Evolutionary conservation across 148 eudicot species (phyloP).

Genomic region (Amaranthus hypochondriacus): DNA sequence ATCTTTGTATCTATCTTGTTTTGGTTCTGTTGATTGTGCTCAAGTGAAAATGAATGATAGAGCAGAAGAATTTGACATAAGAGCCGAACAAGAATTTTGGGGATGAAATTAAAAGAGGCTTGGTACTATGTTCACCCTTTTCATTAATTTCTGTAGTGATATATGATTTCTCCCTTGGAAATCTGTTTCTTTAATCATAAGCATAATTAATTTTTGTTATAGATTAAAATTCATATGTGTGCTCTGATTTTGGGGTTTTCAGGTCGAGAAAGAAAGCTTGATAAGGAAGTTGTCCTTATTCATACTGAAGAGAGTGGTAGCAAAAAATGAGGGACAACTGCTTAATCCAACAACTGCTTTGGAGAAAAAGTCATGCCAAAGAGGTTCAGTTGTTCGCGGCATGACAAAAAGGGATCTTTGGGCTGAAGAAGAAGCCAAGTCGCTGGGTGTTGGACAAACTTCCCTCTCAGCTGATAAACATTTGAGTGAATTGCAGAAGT

Average conservation of each 20-base stretch:
- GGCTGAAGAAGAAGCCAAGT: constrained; percentile 91
- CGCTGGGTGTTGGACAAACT: constrained; percentile 66
- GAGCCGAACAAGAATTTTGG: constrained; percentile 74
- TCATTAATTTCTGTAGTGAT: background rate
- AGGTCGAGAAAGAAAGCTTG: constrained; percentile 75
- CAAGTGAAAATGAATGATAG: constrained; percentile 34
- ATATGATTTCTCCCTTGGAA: background rate
- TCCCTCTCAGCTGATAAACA: constrained; percentile 33
- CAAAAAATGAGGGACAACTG: constrained; percentile 38
- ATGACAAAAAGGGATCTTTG: constrained; percentile 69
- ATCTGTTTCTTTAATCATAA: constrained; percentile 6
- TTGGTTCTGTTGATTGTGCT: constrained; percentile 36
- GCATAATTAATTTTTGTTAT: background rate
- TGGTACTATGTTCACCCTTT: constrained; percentile 49
- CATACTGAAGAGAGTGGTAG: constrained; percentile 54
- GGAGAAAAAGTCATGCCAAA: constrained; percentile 37
- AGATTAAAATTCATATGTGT: background rate
- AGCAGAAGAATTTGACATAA: constrained; percentile 59
- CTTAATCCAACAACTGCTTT: constrained; percentile 30
- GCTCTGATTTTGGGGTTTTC: constrained; percentile 17
- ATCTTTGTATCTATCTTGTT: constrained; percentile 71
- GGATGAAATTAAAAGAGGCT: constrained; percentile 83
- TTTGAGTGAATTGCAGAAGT: constrained; percentile 48
- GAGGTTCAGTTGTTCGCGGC: constrained; percentile 37
- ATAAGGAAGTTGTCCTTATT: constrained; percentile 85